phyloP scores from a whole-genome alignment of 129 eudicot genomes.

The Flaveria sonorensis region DNA sequence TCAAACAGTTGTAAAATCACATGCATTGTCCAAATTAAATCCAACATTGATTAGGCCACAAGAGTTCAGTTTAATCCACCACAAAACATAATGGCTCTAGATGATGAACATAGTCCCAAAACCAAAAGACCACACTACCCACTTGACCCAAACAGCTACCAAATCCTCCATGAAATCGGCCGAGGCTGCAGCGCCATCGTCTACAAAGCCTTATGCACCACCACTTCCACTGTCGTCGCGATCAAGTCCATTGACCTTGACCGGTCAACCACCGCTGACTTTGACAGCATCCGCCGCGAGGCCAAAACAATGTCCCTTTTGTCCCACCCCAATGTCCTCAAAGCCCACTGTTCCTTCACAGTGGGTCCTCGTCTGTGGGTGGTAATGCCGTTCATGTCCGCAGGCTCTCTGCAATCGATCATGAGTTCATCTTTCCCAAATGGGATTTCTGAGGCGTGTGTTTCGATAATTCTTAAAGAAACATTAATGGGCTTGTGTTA shows the following conservation, averaged over 20 bases:
- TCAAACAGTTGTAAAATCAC: neutral
- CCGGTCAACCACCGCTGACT: constrained; percentile 47
- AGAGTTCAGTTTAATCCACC: neutral
- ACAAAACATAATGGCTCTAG: constrained; percentile 28
- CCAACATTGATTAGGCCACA: neutral
- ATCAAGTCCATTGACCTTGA: constrained; percentile 76
- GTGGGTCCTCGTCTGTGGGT: constrained; percentile 71
- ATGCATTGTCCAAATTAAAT: constrained; percentile 4
- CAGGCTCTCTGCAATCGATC: constrained; percentile 75
- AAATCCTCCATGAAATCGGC: constrained; percentile 61
- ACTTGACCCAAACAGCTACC: constrained; percentile 55
- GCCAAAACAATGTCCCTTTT: constrained; percentile 70
- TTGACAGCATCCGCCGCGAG: constrained; percentile 61
- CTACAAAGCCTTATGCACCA: constrained; percentile 62
- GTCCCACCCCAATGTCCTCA: constrained; percentile 68
- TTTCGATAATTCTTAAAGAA: constrained; percentile 57
- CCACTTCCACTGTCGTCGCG: constrained; percentile 49
- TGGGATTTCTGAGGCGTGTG: constrained; percentile 63
- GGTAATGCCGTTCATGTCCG: constrained; percentile 87
- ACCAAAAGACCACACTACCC: constrained; percentile 50
- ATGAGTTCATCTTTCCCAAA: constrained; percentile 52
- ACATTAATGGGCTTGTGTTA: constrained; percentile 53
- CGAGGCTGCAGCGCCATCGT: constrained; percentile 63
- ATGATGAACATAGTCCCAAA: constrained; percentile 28
- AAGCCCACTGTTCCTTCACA: constrained; percentile 68